Base-by-base conservation (phyloP, 2,329 filamentous ascomycete species). In the Hymenoscyphus infarciens region DNA sequence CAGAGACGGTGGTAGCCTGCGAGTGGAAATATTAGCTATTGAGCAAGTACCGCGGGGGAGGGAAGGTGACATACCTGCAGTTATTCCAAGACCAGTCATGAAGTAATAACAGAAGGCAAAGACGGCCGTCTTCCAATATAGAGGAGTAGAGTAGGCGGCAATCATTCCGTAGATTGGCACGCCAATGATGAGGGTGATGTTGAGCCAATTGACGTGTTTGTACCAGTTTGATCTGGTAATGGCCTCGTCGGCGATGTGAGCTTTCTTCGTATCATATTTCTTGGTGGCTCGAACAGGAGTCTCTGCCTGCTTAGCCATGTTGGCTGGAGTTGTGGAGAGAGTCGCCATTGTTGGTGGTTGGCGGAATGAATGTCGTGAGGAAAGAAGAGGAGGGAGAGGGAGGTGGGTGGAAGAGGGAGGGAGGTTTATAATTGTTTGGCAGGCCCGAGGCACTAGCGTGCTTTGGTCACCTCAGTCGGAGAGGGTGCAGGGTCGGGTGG, bases 181-280 rank as follows among this genome's bases (percentile, higher is more conserved):
- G 69, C 89, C 82, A 68, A 96, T 77, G 75, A 96, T 94, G 75
- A 97, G 84, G 66, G 82, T 83, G 66, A 91, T 87, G 77, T 96
- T 97, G 69, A 97, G 83, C 92, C 92, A 97, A 83, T 96, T 92
- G 81, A 97, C 84, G 75, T 97, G 92, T 80, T 93, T 89, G 79
- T 92, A 87, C 90, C 91, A 95, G 81, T 96, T 97, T 72, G 82
- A 80, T 77, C 82, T 83, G 64, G 91, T 96, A 71, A 96, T 88
- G 63, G 90, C 89, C 67, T 85, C 85, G 68, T 96, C 92, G 68
- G 91, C 87, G 77, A 96, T 95, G 78, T 96, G 92, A 73, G 88
- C 84, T 80, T 96, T 96, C 81, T 88, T 80, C 63, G 75, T 53
- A 64, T 87, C 83, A 68, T 78, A 77, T 69, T 77, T 77, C 73